These are phyloP conservation scores for Lecanoromycetidae sp. DNA, from an alignment of 2,329 filamentous ascomycete species.

Conservation along the genomic window DNA sequence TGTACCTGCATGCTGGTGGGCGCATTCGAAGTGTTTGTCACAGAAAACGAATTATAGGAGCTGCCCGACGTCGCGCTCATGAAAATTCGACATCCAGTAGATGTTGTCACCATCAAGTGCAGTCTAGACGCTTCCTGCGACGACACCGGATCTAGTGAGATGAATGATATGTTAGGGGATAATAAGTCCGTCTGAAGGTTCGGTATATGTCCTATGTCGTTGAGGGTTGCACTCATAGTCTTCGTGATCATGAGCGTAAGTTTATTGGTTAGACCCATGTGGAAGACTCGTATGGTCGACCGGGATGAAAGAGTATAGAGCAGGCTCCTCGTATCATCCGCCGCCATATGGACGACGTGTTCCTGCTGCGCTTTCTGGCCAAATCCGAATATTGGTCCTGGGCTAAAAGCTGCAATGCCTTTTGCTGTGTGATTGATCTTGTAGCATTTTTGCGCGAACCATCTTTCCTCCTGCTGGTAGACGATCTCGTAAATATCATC, in stretches of 20 bases:
- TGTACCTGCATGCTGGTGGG: slow-evolving; percentile 97
- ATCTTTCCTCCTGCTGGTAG: slow-evolving; percentile 94
- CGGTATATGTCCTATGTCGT: slow-evolving; percentile 77
- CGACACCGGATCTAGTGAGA: slow-evolving; percentile 76
- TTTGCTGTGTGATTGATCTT: slow-evolving; percentile 80
- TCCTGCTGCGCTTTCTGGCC: slow-evolving; percentile 40
- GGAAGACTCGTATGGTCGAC: slow-evolving; percentile 83
- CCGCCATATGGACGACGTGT: slow-evolving; percentile 62
- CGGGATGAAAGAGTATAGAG: slow-evolving; percentile 82
- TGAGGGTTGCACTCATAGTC: slow-evolving; percentile 41
- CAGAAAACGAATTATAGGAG: slow-evolving; percentile 45
- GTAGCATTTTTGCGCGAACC: slow-evolving; percentile 84
- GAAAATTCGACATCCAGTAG: slow-evolving; percentile 82
- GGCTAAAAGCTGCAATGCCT: slow-evolving; percentile 50
- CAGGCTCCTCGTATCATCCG: slow-evolving; percentile 79
- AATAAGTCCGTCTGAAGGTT: slow-evolving; percentile 57
- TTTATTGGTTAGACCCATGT: slow-evolving; percentile 54
- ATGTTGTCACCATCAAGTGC: slow-evolving; percentile 80
- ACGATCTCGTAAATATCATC: slow-evolving; percentile 88
- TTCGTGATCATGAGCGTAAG: slow-evolving; percentile 45
- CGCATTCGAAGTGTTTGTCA: slow-evolving; percentile 50
- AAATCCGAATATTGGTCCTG: slow-evolving; percentile 28
- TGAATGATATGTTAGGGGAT: slow-evolving; percentile 56
- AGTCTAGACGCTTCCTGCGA: slow-evolving; percentile 67
- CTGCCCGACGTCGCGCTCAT: slow-evolving; percentile 67